Conservation (phyloP, 1,139 yeast species). For the Taphrina confusa region DNA sequence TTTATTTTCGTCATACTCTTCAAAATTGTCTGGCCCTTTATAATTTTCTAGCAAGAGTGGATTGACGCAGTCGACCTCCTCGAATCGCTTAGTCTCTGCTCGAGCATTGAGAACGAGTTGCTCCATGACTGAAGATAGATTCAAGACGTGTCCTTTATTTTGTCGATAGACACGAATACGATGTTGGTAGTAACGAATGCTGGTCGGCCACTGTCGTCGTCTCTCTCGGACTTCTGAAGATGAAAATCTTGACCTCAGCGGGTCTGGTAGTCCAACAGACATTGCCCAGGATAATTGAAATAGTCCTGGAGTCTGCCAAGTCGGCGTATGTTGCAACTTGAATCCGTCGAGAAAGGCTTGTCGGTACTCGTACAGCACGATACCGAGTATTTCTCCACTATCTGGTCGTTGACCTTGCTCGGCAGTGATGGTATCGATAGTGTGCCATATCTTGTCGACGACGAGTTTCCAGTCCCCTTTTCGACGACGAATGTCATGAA, state of each 20-base stretch:
- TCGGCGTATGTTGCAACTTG: slow-evolving; percentile 4
- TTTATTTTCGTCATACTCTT: not conserved
- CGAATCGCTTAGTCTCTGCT: not conserved
- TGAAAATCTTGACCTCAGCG: not conserved
- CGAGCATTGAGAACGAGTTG: slow-evolving; percentile 2
- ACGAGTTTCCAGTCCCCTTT: not conserved
- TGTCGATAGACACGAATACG: not conserved
- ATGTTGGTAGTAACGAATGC: not conserved
- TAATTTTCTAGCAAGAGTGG: not conserved
- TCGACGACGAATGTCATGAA: slow-evolving; percentile 1
- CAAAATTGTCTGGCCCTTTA: not conserved
- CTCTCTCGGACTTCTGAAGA: not conserved
- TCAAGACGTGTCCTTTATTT: not conserved
- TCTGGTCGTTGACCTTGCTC: not conserved
- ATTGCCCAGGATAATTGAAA: not conserved
- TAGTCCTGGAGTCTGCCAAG: not conserved
- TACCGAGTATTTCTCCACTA: not conserved
- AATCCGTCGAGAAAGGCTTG: not conserved
- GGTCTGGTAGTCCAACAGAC: slow-evolving; percentile 1
- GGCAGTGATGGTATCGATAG: not conserved
- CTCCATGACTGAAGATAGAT: not conserved
- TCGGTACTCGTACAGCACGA: slow-evolving; percentile 3
- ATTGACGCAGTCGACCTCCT: not conserved
- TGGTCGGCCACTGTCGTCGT: not conserved
- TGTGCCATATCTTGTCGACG: not conserved